Base-by-base conservation (phyloP, 495 filamentous ascomycete genomes). In the Annulohypoxylon stygium region DNA sequence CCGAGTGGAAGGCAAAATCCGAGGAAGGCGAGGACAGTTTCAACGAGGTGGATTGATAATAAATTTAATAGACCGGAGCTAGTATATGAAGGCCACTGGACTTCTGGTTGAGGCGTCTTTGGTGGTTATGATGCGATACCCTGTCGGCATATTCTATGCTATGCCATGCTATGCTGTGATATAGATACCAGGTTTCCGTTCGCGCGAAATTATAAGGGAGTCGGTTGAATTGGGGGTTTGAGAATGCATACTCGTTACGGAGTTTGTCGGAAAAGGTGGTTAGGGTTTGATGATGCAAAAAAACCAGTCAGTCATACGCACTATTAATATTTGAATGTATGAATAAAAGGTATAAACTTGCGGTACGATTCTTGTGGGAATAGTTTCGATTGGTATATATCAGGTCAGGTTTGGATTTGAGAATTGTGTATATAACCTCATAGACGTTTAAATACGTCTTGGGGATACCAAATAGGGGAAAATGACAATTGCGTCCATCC, bases 1-100 rank as follows among this genome's bases (percentile, higher is more conserved):
- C 69, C 1, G 82, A 79, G 18, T 86, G 84, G 84, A 78, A 76
- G 51, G 84, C 76, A 0, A 78, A 81, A 26, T 78, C 78, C 1
- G 82, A 78, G 0, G 75, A 70, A 33, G 74, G 53, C 3, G 69
- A 80, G 1, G 82, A 84, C 34, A 64, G 78, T 57, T 78, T 81
- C 54, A 84, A 75, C 57, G 76, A 75, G 20, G 67, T 69, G 20
- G 71, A 75, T 61, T 75, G 71, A 69, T 67, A 61, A 33, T 26
- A 53, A 14, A 54, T 34, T 14, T 61, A 64, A 60, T 68, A 54
- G 11, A 30, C 64, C 37, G 36, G 36, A 53, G 53, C 26, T 18
- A 61, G 54, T 33, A 69, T 69, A 66, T 33, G 43, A 37, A 50
- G 47, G 53, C 34, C 41, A 45, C 6, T 34, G 7, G 16, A n/a